A percentile compares a stretch with the other conserved stretches of the same genome.
These are phyloP conservation scores for Liriodendron chinense DNA, from an alignment of 164 flowering plant genomes.

Conservation along the genomic window DNA sequence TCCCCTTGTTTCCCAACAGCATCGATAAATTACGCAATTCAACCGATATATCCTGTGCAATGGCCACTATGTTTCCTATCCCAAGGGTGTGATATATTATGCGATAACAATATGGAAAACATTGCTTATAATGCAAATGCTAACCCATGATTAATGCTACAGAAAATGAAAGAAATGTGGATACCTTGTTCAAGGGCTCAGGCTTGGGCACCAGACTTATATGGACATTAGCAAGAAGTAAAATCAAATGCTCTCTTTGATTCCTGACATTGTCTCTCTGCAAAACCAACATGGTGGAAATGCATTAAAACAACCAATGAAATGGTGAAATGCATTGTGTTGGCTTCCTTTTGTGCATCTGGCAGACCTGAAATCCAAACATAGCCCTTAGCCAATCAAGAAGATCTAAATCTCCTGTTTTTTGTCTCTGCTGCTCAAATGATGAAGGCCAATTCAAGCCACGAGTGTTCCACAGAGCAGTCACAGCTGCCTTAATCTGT, in stretches of 20 bases:
- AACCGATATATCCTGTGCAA: too few species aligned
- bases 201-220: slow-evolving; percentile 85
- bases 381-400: slow-evolving; percentile 97
- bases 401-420: slow-evolving; percentile 77
- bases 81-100: too few species aligned
- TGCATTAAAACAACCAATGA: background rate
- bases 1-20: too few species aligned
- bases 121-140: background rate
- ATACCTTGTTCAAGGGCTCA: slow-evolving; percentile 84
- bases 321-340: background rate
- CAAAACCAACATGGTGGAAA: slow-evolving; percentile 18
- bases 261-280: slow-evolving; percentile 98
- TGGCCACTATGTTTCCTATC: too few species aligned
- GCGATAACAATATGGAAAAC: background rate
- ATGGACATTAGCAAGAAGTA: slow-evolving; percentile 83
- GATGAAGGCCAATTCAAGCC: slow-evolving; percentile 84
- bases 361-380: slow-evolving; percentile 95
- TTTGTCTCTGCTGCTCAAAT: slow-evolving; percentile 77
- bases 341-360: background rate
- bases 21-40: too few species aligned
- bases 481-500: slow-evolving; percentile 92
- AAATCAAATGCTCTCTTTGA: slow-evolving; percentile 87
- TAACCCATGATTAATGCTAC: background rate
- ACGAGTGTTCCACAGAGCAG: slow-evolving; percentile 75
- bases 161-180: background rate